A percentile compares a stretch with the other conserved stretches of the same genome.
phyloP scores from a whole-genome alignment of 768 basidiomycete species.

The Lactarius deliciosus region DNA sequence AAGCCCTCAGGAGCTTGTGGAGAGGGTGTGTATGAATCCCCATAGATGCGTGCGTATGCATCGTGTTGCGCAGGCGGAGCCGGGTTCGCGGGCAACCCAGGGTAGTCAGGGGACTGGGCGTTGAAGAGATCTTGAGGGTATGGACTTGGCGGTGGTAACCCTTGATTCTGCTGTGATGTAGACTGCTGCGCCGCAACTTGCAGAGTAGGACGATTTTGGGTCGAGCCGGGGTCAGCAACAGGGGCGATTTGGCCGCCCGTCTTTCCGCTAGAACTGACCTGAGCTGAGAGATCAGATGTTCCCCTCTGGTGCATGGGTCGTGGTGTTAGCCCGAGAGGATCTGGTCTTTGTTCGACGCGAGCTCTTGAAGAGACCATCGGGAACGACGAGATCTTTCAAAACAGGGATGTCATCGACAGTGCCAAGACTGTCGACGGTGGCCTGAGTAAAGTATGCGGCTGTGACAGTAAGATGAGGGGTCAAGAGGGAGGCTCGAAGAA shows the following conservation, averaged over 20 bases:
- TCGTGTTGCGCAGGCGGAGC: slow-evolving; percentile 16
- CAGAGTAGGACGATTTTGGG: slow-evolving; percentile 9
- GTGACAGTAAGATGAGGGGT: slow-evolving; percentile 13
- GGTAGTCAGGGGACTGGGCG: slow-evolving; percentile 4
- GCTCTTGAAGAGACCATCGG: slow-evolving; percentile 77
- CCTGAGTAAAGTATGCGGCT: slow-evolving; percentile 87
- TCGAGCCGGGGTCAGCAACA: slow-evolving; percentile 20
- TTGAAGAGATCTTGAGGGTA: slow-evolving; percentile 23
- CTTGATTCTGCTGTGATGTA: slow-evolving; percentile 14
- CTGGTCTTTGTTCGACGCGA: slow-evolving; percentile 65
- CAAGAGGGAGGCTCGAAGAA: background rate
- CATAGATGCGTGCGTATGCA: slow-evolving; percentile 19
- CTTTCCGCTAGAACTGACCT: slow-evolving; percentile 9
- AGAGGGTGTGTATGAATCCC: slow-evolving; percentile 11
- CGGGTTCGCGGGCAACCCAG: slow-evolving; percentile 7
- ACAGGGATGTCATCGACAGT: slow-evolving; percentile 71
- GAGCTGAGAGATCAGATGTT: slow-evolving; percentile 13
- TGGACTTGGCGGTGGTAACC: background rate
- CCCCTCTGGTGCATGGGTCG: slow-evolving; percentile 45
- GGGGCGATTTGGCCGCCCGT: slow-evolving; percentile 4
- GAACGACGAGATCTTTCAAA: slow-evolving; percentile 64
- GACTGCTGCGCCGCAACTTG: slow-evolving; percentile 1
- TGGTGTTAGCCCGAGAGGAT: slow-evolving; percentile 44
- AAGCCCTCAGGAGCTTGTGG: slow-evolving; percentile 14
- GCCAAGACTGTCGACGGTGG: slow-evolving; percentile 64